Percentiles rank a stretch among this genome's conserved stretches.
Evolutionary conservation across 176 grass and related monocot species (phyloP).

Genomic region (Musa itinerans): DNA sequence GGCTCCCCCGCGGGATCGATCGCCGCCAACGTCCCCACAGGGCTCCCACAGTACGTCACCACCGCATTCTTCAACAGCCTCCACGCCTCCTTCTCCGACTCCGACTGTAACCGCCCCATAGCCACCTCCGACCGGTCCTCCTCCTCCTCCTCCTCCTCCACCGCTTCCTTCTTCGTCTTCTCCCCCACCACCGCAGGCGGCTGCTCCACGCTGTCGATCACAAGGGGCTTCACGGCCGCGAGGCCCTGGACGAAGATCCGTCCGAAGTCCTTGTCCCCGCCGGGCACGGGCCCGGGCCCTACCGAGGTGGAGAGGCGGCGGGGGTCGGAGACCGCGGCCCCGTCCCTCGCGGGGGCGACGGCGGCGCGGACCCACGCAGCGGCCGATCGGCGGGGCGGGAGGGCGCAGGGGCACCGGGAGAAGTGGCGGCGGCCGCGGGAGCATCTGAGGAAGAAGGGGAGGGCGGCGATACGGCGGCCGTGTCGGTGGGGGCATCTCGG

Average conservation of each 20-base stretch:
- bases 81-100: slow-evolving; percentile 18
- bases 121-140: background rate
- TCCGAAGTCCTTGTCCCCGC: slow-evolving; percentile 7
- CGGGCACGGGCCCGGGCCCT: background rate
- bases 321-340: background rate
- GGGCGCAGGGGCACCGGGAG: background rate
- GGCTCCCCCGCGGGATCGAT: background rate
- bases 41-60: slow-evolving; percentile 16
- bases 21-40: slow-evolving; percentile 19
- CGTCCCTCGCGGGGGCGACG: background rate
- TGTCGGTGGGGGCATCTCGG: background rate
- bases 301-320: background rate
- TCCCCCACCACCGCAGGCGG: background rate
- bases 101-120: background rate
- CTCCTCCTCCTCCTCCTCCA: background rate
- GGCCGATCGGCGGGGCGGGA: background rate
- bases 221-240: slow-evolving; percentile 3
- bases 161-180: background rate
- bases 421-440: background rate
- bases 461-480: background rate
- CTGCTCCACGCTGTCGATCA: slow-evolving; percentile 2
- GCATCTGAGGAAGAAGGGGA: background rate
- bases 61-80: slow-evolving; percentile 16
- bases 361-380: background rate
- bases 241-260: slow-evolving; percentile 9